These are phyloP conservation scores for Domatiomyces catenatus DNA, from an alignment of 2,329 filamentous ascomycete species.

Conservation along the genomic window DNA sequence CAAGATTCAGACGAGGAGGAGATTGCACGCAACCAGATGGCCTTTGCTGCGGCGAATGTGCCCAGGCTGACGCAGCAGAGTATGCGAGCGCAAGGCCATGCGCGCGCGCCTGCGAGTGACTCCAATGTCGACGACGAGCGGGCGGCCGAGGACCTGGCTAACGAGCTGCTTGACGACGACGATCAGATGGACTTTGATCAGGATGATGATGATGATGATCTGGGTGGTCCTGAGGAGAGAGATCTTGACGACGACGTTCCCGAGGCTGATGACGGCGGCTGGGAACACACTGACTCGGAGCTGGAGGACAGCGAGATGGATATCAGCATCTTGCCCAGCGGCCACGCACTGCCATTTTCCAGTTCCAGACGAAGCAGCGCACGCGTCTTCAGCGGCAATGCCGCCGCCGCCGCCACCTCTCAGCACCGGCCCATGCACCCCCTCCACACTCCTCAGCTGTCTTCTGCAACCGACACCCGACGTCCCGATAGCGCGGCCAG, in stretches of 20 bases:
- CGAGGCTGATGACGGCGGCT: slow-evolving; percentile 41
- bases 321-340: slow-evolving; percentile 12
- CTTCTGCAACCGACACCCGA: neutral
- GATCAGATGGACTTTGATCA: slow-evolving; percentile 11
- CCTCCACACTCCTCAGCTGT: neutral
- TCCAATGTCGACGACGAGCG: slow-evolving; percentile 43
- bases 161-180: slow-evolving; percentile 19
- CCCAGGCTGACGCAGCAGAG: neutral
- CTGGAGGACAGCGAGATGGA: slow-evolving; percentile 13
- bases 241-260: slow-evolving; percentile 58
- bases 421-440: neutral
- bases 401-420: neutral
- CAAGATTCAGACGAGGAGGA: slow-evolving; percentile 12
- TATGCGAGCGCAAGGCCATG: neutral
- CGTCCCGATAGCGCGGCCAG: neutral
- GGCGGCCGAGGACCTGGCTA: slow-evolving; percentile 35
- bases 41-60: neutral
- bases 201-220: slow-evolving; percentile 14
- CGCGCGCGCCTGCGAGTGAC: neutral
- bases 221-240: slow-evolving; percentile 34
- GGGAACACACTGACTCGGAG: slow-evolving; percentile 67
- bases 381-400: slow-evolving; percentile 3
- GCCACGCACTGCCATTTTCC: neutral
- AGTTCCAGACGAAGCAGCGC: slow-evolving; percentile 2
- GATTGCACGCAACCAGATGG: neutral